Evolutionary conservation across 371 early-diverging fungal species (phyloP), one percentile per base, ranked within the genome.

Genomic region (Mortierella sp.): DNA sequence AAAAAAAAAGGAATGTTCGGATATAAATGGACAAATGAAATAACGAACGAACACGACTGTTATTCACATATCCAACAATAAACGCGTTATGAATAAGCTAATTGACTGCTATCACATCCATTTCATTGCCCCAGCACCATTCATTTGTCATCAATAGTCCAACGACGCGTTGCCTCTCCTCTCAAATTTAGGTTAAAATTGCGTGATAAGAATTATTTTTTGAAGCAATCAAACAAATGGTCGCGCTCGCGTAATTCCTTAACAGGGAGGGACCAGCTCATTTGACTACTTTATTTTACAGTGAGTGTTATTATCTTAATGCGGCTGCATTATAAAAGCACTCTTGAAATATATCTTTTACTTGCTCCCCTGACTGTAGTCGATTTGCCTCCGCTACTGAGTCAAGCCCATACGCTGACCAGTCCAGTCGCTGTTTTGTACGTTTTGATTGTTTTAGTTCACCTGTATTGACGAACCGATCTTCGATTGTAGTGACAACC

Each of bases 241-340:
- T 26, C 53, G 23, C 47, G 47, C 19, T 7, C 28, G 53, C 53
- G 28, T 17, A 23, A 26, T 9, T 53, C 28, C 3, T 6, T 40
- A 40, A 40, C 8, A 6, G 53, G 10, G 9, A 28, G 26, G 28
- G 53, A 26, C 57, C 1, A 17, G 2, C n/a, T 57, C 57, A 34
- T 34, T 47, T 49, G 47, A 31, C n/a, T 1, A 28, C 15, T n/a
- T n/a, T n/a, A n/a, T n/a, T n/a, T n/a, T n/a, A n/a, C n/a, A n/a
- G n/a, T n/a, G n/a, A n/a, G n/a, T n/a, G n/a, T n/a, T n/a, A n/a
- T n/a, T n/a, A n/a, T n/a, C n/a, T n/a, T n/a, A 69, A 60, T 0
- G 75, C 65, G 1, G 66, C 66, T 19, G 75, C 75, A 45, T 75
- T 75, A 29, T 68, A 75, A 56, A 75, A 75, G 65, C 75, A 75